A percentile compares a stretch with the other conserved stretches of the same genome.
phyloP scores from a whole-genome alignment of 768 basidiomycete species.

The Glaciozyma martinii region DNA sequence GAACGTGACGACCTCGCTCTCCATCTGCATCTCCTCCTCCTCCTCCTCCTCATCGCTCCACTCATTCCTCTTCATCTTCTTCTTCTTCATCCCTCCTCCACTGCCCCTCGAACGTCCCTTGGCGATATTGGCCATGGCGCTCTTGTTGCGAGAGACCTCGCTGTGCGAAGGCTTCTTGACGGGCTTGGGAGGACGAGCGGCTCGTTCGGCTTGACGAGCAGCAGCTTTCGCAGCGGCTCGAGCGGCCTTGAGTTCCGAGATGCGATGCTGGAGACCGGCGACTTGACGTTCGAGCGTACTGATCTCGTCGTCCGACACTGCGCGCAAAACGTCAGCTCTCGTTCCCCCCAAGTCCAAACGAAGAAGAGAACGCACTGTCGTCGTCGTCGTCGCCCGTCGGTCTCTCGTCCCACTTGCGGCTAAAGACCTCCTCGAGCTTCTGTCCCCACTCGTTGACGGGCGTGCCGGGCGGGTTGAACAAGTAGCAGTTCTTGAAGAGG shows the following conservation, averaged over 20 bases:
- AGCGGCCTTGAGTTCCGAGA: conserved; percentile 39
- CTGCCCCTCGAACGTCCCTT: conserved; percentile 4
- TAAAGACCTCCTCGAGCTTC: conserved; percentile 75
- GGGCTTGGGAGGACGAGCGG: conserved; percentile 1
- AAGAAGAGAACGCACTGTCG: conserved; percentile 4
- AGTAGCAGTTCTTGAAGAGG: conserved; percentile 88
- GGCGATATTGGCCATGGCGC: background rate
- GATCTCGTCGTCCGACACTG: background rate
- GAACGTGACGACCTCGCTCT: conserved; percentile 53
- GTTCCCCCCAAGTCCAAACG: background rate
- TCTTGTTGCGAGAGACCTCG: background rate
- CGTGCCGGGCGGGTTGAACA: conserved; percentile 82
- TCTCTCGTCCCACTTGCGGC: conserved; percentile 86
- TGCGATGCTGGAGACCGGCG: conserved; percentile 1
- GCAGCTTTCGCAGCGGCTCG: conserved; percentile 56
- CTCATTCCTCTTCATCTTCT: conserved; percentile 25
- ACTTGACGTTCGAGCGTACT: conserved; percentile 1
- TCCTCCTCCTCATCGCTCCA: conserved; percentile 23
- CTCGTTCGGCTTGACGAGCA: conserved; percentile 58
- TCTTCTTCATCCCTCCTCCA: conserved; percentile 26
- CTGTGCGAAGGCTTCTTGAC: background rate
- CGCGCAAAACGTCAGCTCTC: background rate
- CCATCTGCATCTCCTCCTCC: conserved; percentile 12
- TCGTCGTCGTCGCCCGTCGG: conserved; percentile 30
- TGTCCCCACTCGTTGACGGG: conserved; percentile 77